phyloP scores from a whole-genome alignment of 2,329 filamentous ascomycete genomes.

The Hortaea werneckii region DNA sequence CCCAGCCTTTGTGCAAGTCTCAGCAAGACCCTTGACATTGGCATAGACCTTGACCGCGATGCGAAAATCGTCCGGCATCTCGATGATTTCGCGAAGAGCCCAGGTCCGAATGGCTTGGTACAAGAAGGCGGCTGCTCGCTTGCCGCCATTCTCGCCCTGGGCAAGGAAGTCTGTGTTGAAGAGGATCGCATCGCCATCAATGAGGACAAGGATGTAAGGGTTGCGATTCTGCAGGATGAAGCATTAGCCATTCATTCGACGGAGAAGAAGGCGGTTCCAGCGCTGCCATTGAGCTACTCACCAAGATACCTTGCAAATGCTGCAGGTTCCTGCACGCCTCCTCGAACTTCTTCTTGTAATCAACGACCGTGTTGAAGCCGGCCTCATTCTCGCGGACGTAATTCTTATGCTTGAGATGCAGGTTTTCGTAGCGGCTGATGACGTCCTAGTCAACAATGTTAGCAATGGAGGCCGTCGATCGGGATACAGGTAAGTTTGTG shows the following conservation, averaged over 20 bases:
- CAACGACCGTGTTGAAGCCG: constrained; percentile 5
- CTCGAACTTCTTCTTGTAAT: background rate
- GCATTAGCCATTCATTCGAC: constrained; percentile 18
- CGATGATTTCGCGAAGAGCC: constrained; percentile 20
- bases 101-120: constrained; percentile 39
- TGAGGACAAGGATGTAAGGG: constrained; percentile 49
- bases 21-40: constrained; percentile 33
- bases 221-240: constrained; percentile 34
- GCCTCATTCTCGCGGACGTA: constrained; percentile 18
- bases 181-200: constrained; percentile 53
- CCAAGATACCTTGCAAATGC: constrained; percentile 7
- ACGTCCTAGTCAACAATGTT: constrained; percentile 26
- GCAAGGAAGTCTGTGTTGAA: constrained; percentile 20
- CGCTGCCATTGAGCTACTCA: background rate
- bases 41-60: constrained; percentile 36
- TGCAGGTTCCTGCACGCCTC: constrained; percentile 1
- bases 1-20: constrained; percentile 36
- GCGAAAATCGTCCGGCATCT: constrained; percentile 34
- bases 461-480: background rate
- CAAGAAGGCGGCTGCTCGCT: constrained; percentile 43
- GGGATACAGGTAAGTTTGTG: background rate
- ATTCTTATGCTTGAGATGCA: constrained; percentile 23
- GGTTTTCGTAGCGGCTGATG: constrained; percentile 29
- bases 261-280: background rate
- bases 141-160: constrained; percentile 42